Conservation (phyloP, 176 grass and related monocot genomes). For the Dendrocalamus sinicus region DNA sequence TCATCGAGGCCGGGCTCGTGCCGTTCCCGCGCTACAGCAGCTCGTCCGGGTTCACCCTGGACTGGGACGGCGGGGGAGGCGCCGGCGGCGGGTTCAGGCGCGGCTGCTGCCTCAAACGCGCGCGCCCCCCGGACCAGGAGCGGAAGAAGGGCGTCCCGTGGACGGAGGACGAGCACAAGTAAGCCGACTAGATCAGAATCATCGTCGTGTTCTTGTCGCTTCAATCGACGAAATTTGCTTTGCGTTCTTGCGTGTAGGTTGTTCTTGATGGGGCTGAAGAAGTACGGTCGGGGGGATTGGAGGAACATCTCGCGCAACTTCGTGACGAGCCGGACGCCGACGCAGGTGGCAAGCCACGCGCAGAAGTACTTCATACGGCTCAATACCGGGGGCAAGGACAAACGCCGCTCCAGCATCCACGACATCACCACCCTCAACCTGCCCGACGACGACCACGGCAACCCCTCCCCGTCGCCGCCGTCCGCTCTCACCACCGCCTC, state of each 20-base stretch:
- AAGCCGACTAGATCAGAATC: conserved; percentile 7
- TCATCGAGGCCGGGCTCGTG: conserved; percentile 82
- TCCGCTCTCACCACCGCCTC: conserved; percentile 49
- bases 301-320: conserved; percentile 94
- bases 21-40: conserved; percentile 73
- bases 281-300: conserved; percentile 97
- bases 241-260: conserved; percentile 48
- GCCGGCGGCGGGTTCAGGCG: conserved; percentile 54
- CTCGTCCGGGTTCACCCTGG: conserved; percentile 58
- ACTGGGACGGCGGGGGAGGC: conserved; percentile 46
- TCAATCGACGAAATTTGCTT: conserved; percentile 10
- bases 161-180: conserved; percentile 98
- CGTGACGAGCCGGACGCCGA: conserved; percentile 87
- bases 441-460: conserved; percentile 53
- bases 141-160: conserved; percentile 97
- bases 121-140: conserved; percentile 67
- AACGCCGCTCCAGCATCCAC: conserved; percentile 98
- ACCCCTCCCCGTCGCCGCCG: conserved; percentile 57
- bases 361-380: conserved; percentile 98
- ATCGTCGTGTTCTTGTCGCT: conserved; percentile 20
- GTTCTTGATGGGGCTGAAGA: conserved; percentile 87
- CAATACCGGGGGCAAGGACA: conserved; percentile 87
- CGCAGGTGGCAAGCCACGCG: conserved; percentile 96
- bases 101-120: conserved; percentile 68
- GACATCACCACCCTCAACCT: conserved; percentile 97